phyloP scores from a whole-genome alignment of 495 filamentous ascomycete species.

The Chaetomium fimeti region DNA sequence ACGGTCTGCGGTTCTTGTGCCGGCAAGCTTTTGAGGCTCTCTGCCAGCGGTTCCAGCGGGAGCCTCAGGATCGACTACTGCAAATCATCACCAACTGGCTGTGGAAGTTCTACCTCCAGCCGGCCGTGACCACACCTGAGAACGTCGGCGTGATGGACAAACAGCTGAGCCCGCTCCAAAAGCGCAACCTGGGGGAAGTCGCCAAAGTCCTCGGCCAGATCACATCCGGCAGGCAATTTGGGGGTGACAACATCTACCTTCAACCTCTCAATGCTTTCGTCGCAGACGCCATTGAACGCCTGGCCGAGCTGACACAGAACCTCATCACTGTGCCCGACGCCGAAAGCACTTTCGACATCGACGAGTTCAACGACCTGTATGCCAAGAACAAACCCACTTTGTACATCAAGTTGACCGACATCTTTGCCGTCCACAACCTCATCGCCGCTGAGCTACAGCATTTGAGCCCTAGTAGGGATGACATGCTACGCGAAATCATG shows the following conservation, averaged over 20 bases:
- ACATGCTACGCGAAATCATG: constrained; percentile 86
- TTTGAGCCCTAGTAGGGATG: constrained; percentile 77
- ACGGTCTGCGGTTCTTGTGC: constrained; percentile 85
- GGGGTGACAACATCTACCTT: constrained; percentile 90
- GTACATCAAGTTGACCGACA: constrained; percentile 97
- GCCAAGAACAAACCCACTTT: constrained; percentile 92
- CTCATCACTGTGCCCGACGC: constrained; percentile 82
- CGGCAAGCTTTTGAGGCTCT: constrained; percentile 81
- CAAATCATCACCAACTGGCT: constrained; percentile 86
- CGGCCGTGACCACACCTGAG: constrained; percentile 82
- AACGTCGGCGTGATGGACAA: constrained; percentile 86
- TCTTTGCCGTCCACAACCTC: constrained; percentile 92
- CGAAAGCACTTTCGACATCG: constrained; percentile 92
- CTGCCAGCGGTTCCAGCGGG: constrained; percentile 69
- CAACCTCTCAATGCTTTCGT: constrained; percentile 92
- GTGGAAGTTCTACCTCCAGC: constrained; percentile 91
- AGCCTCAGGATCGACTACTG: constrained; percentile 72
- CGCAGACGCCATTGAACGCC: constrained; percentile 75
- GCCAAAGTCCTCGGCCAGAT: constrained; percentile 88
- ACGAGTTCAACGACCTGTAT: constrained; percentile 97
- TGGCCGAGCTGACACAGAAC: constrained; percentile 67
- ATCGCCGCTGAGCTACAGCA: constrained; percentile 72
- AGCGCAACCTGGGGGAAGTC: constrained; percentile 87
- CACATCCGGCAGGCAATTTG: constrained; percentile 80
- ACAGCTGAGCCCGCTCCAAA: constrained; percentile 82